phyloP scores from a whole-genome alignment of 2,329 filamentous ascomycete genomes.

The Pezicula rhizophila region DNA sequence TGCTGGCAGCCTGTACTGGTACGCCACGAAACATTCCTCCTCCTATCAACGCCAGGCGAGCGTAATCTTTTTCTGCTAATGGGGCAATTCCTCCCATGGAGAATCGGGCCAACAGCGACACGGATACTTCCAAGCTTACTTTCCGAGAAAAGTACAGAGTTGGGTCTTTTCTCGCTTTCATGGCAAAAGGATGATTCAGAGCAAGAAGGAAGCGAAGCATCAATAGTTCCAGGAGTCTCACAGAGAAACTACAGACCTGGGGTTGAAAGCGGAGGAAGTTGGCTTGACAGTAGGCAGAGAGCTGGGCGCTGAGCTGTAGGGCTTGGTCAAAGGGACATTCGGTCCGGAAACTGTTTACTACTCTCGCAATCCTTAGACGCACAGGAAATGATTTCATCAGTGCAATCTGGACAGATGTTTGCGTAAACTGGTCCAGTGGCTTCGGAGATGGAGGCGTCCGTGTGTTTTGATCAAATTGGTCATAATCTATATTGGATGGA shows the following conservation, averaged over 20 bases:
- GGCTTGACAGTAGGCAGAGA: constrained; percentile 23
- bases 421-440: constrained; percentile 30
- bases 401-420: constrained; percentile 43
- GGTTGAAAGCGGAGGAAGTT: neutral
- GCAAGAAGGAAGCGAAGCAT: constrained; percentile 47
- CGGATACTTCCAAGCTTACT: constrained; percentile 32
- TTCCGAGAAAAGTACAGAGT: constrained; percentile 42
- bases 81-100: too few relatives aligned
- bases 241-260: constrained; percentile 29
- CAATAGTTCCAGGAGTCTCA: constrained; percentile 43
- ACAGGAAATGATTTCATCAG: constrained; percentile 37
- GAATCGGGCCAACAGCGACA: too few relatives aligned
- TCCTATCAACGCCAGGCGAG: too few relatives aligned
- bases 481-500: constrained; percentile 45
- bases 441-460: constrained; percentile 14
- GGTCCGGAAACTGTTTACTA: constrained; percentile 40
- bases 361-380: constrained; percentile 37
- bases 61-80: too few relatives aligned
- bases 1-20: too few relatives aligned
- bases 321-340: constrained; percentile 39
- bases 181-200: constrained; percentile 42
- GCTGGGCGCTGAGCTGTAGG: constrained; percentile 38
- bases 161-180: constrained; percentile 33
- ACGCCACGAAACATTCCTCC: too few relatives aligned
- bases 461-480: constrained; percentile 35